Conservation (phyloP, 2,329 filamentous ascomycete species). For the Arthrobotrys sinensis region DNA sequence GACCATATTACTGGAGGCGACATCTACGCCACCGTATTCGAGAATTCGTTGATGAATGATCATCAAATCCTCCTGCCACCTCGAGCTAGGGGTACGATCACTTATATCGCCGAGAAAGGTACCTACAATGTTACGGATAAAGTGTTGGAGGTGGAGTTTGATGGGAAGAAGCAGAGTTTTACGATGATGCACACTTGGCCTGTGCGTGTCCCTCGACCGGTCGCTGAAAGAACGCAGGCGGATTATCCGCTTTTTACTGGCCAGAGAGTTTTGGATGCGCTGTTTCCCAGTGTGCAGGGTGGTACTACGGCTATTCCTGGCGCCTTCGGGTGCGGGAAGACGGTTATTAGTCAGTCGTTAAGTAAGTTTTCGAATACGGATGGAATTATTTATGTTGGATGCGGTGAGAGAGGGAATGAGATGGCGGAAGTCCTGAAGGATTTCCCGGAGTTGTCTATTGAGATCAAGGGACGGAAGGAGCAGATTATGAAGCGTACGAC, state of each 20-base stretch:
- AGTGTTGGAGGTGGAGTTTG: conserved; percentile 95
- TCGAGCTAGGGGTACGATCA: conserved; percentile 90
- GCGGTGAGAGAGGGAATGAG: conserved; percentile 94
- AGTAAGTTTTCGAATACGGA: conserved; percentile 99
- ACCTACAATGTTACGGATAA: conserved; percentile 95
- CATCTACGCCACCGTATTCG: conserved; percentile 92
- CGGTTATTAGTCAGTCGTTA: conserved; percentile 97
- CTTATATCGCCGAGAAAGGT: conserved; percentile 88
- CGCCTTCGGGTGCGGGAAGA: conserved; percentile 99
- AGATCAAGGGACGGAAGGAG: conserved; percentile 93
- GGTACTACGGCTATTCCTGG: conserved; percentile 98
- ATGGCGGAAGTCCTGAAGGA: conserved; percentile 99
- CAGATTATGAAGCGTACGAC: conserved; percentile 99
- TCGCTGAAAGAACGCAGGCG: conserved; percentile 91
- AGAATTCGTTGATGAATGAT: conserved; percentile 93
- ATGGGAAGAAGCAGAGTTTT: conserved; percentile 93
- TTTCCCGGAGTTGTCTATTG: conserved; percentile 97
- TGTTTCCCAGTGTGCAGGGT: conserved; percentile 96
- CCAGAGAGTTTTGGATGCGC: conserved; percentile 93
- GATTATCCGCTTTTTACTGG: conserved; percentile 94
- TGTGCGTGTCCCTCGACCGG: conserved; percentile 92
- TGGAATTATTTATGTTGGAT: conserved; percentile 97
- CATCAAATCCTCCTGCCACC: conserved; percentile 95
- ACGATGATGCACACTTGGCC: conserved; percentile 99
- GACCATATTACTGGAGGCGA: conserved; percentile 98